These are phyloP conservation scores for Lichtheimia hyalospora DNA, from an alignment of 371 early-diverging fungal genomes.

Conservation along the genomic window DNA sequence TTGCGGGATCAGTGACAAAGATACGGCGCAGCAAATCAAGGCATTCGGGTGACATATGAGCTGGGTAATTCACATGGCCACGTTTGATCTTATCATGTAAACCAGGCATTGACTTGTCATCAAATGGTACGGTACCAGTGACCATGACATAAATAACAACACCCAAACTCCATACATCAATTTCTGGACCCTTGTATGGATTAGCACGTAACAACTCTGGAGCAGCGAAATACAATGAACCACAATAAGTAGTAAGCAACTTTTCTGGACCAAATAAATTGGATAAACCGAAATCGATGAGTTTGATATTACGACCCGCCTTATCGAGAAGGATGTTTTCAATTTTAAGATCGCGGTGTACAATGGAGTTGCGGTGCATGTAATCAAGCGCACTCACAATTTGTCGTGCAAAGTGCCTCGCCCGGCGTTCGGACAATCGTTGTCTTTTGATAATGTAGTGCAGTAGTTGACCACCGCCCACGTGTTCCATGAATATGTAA, in stretches of 20 bases:
- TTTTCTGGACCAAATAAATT: constrained; percentile 86
- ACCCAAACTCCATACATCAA: constrained; percentile 97
- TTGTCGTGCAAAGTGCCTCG: constrained; percentile 90
- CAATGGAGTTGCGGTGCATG: constrained; percentile 94
- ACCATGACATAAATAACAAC: constrained; percentile 95
- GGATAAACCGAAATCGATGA: constrained; percentile 96
- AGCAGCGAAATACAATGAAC: constrained; percentile 96
- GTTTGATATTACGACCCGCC: constrained; percentile 83
- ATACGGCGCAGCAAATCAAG: constrained; percentile 75
- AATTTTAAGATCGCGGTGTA: constrained; percentile 97
- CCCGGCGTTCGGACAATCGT: constrained; percentile 84
- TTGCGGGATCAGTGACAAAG: constrained; percentile 70
- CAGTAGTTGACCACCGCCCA: constrained; percentile 86
- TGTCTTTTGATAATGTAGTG: constrained; percentile 90
- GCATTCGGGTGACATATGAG: constrained; percentile 80
- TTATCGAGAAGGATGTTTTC: constrained; percentile 93
- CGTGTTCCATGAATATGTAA: constrained; percentile 95
- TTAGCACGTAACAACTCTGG: constrained; percentile 92
- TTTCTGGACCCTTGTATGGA: constrained; percentile 92
- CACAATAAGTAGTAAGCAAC: constrained; percentile 91
- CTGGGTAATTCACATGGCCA: constrained; percentile 80
- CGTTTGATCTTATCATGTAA: constrained; percentile 94
- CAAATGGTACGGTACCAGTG: constrained; percentile 95
- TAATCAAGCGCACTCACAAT: constrained; percentile 91
- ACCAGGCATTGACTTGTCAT: constrained; percentile 89